Conservation (phyloP, 2,329 filamentous ascomycete genomes). For the Alternaria alternata region DNA sequence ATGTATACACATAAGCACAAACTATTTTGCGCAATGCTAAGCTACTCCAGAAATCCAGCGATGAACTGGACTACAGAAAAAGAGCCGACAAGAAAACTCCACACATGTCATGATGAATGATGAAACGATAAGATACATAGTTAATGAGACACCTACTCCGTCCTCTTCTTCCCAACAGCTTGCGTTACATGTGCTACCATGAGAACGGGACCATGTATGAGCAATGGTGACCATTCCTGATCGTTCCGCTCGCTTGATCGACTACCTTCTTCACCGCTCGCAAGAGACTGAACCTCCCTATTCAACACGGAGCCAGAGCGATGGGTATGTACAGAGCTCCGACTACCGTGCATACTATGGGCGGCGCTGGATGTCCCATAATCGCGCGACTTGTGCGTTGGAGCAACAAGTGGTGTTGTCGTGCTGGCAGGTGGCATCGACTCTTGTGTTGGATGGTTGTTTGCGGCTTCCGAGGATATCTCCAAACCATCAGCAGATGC, state of each 20-base stretch:
- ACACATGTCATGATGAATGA: too few species aligned
- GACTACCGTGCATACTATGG: background rate
- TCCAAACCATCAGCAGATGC: background rate
- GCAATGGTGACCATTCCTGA: background rate
- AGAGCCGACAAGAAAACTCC: background rate
- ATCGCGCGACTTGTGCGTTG: background rate
- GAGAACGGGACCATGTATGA: background rate
- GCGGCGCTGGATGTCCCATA: background rate
- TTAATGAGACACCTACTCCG: background rate
- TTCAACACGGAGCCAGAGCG: too few species aligned
- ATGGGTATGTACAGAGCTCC: background rate
- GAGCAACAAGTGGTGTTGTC: background rate
- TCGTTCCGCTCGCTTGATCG: background rate
- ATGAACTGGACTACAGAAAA: background rate
- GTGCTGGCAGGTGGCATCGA: background rate
- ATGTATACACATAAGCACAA: background rate
- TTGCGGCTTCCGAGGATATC: background rate
- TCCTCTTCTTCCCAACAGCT: background rate
- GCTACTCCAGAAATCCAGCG: background rate
- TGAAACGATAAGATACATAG: background rate
- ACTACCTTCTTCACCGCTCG: background rate
- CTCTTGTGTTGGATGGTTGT: background rate
- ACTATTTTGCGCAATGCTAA: background rate
- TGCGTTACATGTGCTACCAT: background rate
- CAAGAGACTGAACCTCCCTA: background rate